Conservation (phyloP, 2,329 filamentous ascomycete species). For the Exophiala spinifera region DNA sequence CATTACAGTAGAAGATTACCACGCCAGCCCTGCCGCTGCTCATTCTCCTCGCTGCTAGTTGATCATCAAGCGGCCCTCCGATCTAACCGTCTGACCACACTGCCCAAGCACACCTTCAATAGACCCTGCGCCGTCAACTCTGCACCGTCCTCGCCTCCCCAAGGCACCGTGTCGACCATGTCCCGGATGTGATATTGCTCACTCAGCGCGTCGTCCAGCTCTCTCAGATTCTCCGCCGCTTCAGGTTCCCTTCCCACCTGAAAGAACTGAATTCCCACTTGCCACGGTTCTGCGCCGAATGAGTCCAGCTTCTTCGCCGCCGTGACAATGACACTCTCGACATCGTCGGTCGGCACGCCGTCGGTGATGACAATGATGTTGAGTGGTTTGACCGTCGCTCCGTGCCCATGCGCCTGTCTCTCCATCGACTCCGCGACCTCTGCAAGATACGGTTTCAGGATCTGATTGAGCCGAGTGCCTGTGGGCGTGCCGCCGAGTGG, state of each 20-base stretch:
- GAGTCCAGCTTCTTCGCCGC: conserved; percentile 68
- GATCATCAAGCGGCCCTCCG: conserved; percentile 31
- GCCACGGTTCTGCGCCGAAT: conserved; percentile 69
- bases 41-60: no score
- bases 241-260: conserved; percentile 74
- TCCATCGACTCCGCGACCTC: conserved; percentile 47
- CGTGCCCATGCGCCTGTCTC: conserved; percentile 40
- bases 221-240: conserved; percentile 63
- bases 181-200: conserved; percentile 65
- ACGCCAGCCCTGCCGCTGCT: no score
- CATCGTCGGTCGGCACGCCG: conserved; percentile 75
- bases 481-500: conserved; percentile 72
- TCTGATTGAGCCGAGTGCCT: conserved; percentile 65
- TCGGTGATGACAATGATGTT: conserved; percentile 95
- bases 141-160: conserved; percentile 51
- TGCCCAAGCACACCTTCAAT: conserved; percentile 77
- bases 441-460: conserved; percentile 70
- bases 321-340: conserved; percentile 64
- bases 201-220: conserved; percentile 71
- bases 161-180: conserved; percentile 89
- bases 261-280: conserved; percentile 93
- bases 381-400: conserved; percentile 63
- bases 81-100: conserved; percentile 67
- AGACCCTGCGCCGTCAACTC: conserved; percentile 66
- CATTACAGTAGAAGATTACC: no score